Percentiles rank a stretch among this genome's conserved stretches.
Conservation (phyloP, 148 eudicot genomes). For the Camellia granthamiana region DNA sequence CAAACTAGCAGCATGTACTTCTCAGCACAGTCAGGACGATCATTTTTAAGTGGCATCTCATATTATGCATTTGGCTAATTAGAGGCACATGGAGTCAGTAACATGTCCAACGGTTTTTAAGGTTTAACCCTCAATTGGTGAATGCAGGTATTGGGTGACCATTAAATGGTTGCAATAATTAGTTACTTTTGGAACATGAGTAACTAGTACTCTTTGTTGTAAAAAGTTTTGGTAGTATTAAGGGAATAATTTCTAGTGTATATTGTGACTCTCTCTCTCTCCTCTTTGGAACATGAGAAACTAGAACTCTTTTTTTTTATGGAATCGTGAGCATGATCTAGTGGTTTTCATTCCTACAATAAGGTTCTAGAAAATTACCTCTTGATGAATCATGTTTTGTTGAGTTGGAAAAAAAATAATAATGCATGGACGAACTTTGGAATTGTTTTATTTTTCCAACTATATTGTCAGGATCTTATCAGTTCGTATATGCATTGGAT, state of each 20-base stretch:
- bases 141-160: not conserved
- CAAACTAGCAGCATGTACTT: not conserved
- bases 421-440: not conserved
- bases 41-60: not conserved
- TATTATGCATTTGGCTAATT: not conserved
- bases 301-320: not conserved
- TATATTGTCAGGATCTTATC: not conserved
- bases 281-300: not conserved
- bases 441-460: not conserved
- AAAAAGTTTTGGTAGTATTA: not conserved
- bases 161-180: not conserved
- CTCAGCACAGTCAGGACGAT: not conserved
- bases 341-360: not conserved
- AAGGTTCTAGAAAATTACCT: not conserved
- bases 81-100: too few relatives aligned
- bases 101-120: not conserved
- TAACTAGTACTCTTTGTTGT: not conserved
- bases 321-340: not conserved
- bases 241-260: not conserved
- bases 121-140: too few relatives aligned
- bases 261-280: not conserved
- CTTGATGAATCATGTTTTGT: constrained; percentile 1
- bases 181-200: not conserved
- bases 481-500: not conserved
- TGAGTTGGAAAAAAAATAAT: not conserved